These are phyloP conservation scores for Amylostereum chailletii DNA, from an alignment of 1,284 basidiomycete genomes.

Conservation along the genomic window DNA sequence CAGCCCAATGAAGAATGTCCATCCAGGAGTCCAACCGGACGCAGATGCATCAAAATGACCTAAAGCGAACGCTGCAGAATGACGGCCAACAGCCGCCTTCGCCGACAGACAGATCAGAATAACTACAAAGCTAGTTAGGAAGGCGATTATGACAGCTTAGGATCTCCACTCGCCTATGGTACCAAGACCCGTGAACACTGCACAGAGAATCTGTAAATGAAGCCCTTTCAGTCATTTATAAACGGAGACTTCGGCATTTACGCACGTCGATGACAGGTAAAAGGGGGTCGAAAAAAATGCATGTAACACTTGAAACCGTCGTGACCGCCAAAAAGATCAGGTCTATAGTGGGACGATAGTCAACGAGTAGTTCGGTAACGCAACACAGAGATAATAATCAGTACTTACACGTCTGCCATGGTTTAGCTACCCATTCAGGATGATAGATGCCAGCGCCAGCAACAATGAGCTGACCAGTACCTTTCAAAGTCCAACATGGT, in stretches of 20 bases:
- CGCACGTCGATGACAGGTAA: slow-evolving; percentile 42
- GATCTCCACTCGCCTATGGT: slow-evolving; percentile 29
- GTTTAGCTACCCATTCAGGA: slow-evolving; percentile 36
- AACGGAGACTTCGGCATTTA: not conserved
- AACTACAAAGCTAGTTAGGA: slow-evolving; percentile 21
- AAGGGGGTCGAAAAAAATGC: slow-evolving; percentile 37
- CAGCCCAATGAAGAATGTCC: slow-evolving; percentile 50
- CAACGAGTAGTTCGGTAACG: not conserved
- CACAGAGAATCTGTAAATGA: slow-evolving; percentile 34
- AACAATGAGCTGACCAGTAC: slow-evolving; percentile 40
- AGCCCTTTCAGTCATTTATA: not conserved
- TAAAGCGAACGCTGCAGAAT: slow-evolving; percentile 36
- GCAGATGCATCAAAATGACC: slow-evolving; percentile 38
- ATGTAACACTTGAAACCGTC: slow-evolving; percentile 30
- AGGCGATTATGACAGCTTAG: not conserved
- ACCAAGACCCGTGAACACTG: slow-evolving; percentile 44
- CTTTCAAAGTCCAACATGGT: slow-evolving; percentile 19
- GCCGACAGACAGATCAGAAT: slow-evolving; percentile 38
- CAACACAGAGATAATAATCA: not conserved
- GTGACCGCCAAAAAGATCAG: slow-evolving; percentile 42
- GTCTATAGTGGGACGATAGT: slow-evolving; percentile 22
- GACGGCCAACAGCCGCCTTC: slow-evolving; percentile 39
- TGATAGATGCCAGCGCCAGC: slow-evolving; percentile 41
- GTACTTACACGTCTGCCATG: slow-evolving; percentile 43
- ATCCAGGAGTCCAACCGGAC: slow-evolving; percentile 49